Base-by-base conservation (phyloP, 345 rosid genomes). In the Laguncularia racemosa region DNA sequence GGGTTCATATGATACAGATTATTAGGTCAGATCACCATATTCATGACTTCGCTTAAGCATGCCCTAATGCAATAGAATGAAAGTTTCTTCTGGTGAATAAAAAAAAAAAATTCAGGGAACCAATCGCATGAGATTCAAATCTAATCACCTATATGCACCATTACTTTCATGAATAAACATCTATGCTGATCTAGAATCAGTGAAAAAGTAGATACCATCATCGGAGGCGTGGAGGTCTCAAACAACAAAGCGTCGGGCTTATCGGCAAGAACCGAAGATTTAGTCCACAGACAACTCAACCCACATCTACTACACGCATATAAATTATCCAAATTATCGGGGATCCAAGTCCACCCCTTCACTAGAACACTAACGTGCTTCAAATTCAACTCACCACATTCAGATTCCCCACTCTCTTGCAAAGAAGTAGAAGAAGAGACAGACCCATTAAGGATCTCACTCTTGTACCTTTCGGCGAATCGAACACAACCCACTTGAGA, bases 311-410 rank as follows among this genome's bases (percentile, higher is more conserved):
- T 69, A 73, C 95, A 92, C 20, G 84, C 72, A 62, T 89, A 92
- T 68, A 89, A 55, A 76, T 84, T 92, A 52, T 89, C 95, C 84
- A 92, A 71, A 81, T 89, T 86, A 73, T 89, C 91, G 6, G 97
- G 98, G 76, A 92, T 71, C 97, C 98, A 92, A 68, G 95, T 92
- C 98, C 98, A 92, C 45, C 95, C 86, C 68, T 89, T 86, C 21
- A 92, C 93, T 83, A 86, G 72, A 57, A 89, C 80, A 44, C 73
- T 81, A 48, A 81, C 98, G 46, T 86, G 83, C 0, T 64, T 73
- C 84, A 83, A 75, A 62, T 78, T 83, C 71, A 81, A 69, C 58
- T 67, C 76, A 57, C 59, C 55, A 53, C 95, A 89, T 50, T 63
- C 68, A 59, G 63, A 73, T 51, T 73, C 80, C 0, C 66, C 77